Evolutionary conservation across 2,329 filamentous ascomycete genomes (phyloP).

Genomic region (Pseudogymnoascus sp.): DNA sequence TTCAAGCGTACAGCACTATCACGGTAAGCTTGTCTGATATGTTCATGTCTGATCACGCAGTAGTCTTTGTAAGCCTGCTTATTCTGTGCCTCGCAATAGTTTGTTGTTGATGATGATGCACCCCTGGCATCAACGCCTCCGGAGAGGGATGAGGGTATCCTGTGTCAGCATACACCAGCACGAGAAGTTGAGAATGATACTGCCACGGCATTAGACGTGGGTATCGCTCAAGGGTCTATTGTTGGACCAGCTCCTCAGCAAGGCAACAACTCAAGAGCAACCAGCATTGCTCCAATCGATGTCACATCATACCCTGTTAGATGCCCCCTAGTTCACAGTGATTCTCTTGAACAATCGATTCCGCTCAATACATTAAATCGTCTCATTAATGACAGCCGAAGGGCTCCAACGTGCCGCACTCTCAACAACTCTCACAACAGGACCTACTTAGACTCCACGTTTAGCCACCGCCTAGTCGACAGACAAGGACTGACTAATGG

Average conservation of each 20-base stretch:
- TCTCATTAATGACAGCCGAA: neutral
- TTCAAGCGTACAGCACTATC: neutral
- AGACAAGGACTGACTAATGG: neutral
- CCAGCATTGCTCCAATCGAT: neutral
- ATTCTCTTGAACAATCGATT: neutral
- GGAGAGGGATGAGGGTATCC: neutral
- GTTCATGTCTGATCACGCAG: neutral
- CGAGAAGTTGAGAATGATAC: neutral
- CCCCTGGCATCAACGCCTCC: neutral
- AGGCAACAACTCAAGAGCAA: neutral
- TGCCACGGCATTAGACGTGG: neutral
- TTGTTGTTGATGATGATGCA: neutral
- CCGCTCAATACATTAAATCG: neutral
- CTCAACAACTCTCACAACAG: conserved; percentile 20
- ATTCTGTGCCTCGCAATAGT: neutral
- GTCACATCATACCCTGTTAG: neutral
- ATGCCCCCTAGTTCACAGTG: neutral
- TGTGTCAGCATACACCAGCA: neutral
- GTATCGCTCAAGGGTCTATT: neutral
- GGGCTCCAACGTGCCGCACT: conserved; percentile 6
- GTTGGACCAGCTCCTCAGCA: neutral
- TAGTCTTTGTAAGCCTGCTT: neutral
- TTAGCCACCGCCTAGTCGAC: conserved; percentile 20
- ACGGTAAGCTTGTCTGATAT: neutral
- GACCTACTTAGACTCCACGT: conserved; percentile 18